phyloP scores from a whole-genome alignment of 2,329 filamentous ascomycete species.

The Ophiostoma novo-ulmi region DNA sequence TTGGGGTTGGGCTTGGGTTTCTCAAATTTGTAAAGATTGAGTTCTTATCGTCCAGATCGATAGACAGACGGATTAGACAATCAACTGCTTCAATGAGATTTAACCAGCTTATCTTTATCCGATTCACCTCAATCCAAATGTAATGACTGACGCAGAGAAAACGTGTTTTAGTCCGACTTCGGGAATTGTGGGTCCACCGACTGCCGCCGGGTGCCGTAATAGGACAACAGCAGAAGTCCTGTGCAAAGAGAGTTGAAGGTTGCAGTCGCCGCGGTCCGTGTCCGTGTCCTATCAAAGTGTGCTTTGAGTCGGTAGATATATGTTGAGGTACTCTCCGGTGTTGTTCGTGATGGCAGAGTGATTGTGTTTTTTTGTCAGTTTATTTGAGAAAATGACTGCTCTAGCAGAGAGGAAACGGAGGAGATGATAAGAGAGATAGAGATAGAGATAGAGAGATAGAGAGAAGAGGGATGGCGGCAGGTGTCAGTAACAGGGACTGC shows the following conservation, averaged over 20 bases:
- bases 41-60: neutral
- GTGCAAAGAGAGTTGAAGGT: neutral
- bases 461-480: neutral
- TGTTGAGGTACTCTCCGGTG: neutral
- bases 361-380: neutral
- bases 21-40: neutral
- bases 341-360: neutral
- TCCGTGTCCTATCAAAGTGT: neutral
- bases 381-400: neutral
- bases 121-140: neutral
- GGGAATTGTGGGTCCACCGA: slow-evolving; percentile 19
- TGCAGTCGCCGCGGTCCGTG: neutral
- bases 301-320: neutral
- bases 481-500: neutral
- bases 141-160: neutral
- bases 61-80: neutral
- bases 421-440: neutral
- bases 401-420: neutral
- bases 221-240: neutral
- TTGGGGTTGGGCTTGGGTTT: no score
- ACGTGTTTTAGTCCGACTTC: slow-evolving; percentile 10
- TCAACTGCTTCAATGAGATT: no score
- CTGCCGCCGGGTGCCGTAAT: slow-evolving; percentile 19
- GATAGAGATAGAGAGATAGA: no score
- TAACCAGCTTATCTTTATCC: no score